phyloP scores from a whole-genome alignment of 345 rosid species.

The Eucalyptus paniculata region DNA sequence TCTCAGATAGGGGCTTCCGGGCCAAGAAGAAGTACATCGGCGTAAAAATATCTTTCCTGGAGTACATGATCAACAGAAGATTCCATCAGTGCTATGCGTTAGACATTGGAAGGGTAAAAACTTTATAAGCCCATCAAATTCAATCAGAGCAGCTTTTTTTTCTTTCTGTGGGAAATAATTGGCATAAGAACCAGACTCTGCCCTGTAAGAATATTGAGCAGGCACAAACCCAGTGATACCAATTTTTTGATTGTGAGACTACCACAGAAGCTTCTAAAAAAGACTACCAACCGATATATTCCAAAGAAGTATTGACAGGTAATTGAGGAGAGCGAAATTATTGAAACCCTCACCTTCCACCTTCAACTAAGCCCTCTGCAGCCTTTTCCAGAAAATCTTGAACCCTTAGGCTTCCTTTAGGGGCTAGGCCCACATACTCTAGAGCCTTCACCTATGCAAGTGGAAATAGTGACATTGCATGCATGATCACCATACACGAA shows the following conservation, averaged over 20 bases:
- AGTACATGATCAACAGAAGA: not conserved
- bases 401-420: constrained; percentile 93
- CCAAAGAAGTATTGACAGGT: not conserved
- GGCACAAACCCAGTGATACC: not conserved
- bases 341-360: constrained; percentile 70
- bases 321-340: not conserved
- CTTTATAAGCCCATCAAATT: not conserved
- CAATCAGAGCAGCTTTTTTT: not conserved
- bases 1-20: constrained; percentile 48
- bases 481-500: not conserved
- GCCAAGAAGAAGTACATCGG: constrained; percentile 95
- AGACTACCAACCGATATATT: not conserved
- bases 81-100: not conserved
- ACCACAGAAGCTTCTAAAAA: not conserved
- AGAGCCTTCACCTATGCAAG: constrained; percentile 60
- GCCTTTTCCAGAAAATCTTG: constrained; percentile 84
- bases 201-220: not conserved
- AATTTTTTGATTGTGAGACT: not conserved
- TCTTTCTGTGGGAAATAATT: not conserved
- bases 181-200: not conserved
- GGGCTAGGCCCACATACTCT: constrained; percentile 78
- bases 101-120: not conserved
- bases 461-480: not conserved
- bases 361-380: constrained; percentile 87
- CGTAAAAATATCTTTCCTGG: constrained; percentile 93